Evolutionary conservation across 139 green algal genomes (phyloP).

Genomic region (Coelastrella sp.): DNA sequence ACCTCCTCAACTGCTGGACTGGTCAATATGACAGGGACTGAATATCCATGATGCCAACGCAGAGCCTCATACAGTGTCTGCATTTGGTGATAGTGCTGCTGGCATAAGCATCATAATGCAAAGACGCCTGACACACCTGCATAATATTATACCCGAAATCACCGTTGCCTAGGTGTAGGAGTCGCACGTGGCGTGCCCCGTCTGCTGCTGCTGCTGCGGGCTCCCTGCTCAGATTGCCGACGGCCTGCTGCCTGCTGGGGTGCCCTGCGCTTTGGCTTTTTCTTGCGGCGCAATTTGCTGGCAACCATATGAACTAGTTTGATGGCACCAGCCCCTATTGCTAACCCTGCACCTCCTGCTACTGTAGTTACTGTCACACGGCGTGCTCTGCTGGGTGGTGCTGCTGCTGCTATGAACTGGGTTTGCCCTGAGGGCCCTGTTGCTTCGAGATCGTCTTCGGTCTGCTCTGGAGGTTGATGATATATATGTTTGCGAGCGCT

Average conservation of each 20-base stretch:
- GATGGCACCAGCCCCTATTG: slow-evolving; percentile 16
- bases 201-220: background rate
- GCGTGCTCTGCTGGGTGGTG: background rate
- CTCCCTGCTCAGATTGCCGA: background rate
- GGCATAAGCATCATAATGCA: too few species aligned
- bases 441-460: background rate
- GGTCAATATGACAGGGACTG: too few species aligned
- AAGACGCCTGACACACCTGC: too few species aligned
- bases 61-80: too few species aligned
- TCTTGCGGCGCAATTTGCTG: slow-evolving; percentile 22
- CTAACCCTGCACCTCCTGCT: slow-evolving; percentile 23
- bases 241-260: slow-evolving; percentile 26
- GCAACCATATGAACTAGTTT: slow-evolving; percentile 10
- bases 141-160: background rate
- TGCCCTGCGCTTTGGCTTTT: background rate
- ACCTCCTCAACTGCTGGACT: too few species aligned
- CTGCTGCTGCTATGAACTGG: background rate
- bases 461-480: background rate
- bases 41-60: too few species aligned
- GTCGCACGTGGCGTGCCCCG: slow-evolving; percentile 3
- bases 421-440: background rate
- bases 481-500: background rate
- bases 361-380: slow-evolving; percentile 26
- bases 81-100: too few species aligned
- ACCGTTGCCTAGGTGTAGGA: background rate